Base-by-base conservation (phyloP, 192 early-diverging fungal species). In the Geosiphon pyriformis region DNA sequence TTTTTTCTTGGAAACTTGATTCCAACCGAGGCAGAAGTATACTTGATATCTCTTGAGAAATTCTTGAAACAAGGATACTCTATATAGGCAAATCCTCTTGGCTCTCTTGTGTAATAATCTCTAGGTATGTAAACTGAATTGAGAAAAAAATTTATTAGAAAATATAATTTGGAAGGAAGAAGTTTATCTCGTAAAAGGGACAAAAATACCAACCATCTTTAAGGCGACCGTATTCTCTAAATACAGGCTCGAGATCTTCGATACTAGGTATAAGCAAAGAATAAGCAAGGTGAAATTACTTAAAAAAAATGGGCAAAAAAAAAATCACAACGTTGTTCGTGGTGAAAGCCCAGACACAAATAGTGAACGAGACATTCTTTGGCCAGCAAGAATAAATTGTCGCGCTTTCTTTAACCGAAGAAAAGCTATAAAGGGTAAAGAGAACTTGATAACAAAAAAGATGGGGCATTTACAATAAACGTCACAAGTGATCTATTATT, bases 31-130 rank as follows among this genome's bases (percentile, higher is more conserved):
- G n/a, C n/a, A 33, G 11, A 48, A 63, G 17, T 50, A 22, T 51
- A 32, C 47, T 59, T 59, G 57, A 32, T 59, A 25, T 55, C 31
- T 25, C 57, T 59, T 59, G 57, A 11, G 20, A 61, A 27, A 32
- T 31, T 61, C 42, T 61, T 63, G 29, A 15, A 42, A 10, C 37
- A 63, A 63, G 61, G 61, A 63, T 63, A 63, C 61, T 63, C 61
- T 63, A 63, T 63, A 50, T 63, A 63, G 22, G 61, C 61, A 63
- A 63, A 63, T 1, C 61, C 61, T 51, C 61, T 51, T 32, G 61
- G 61, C 32, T 63, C 61, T 8, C 61, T 63, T 8, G 61, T 63
- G 30, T 63, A 63, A 51, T 26, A 63, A 18, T 63, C 48, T 33
- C 35, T 63, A 32, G 61, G 61, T 63, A 63, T 63, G 48, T 63